These are phyloP conservation scores for Fusarium sp. DNA, from an alignment of 2,329 filamentous ascomycete species.

Conservation along the genomic window DNA sequence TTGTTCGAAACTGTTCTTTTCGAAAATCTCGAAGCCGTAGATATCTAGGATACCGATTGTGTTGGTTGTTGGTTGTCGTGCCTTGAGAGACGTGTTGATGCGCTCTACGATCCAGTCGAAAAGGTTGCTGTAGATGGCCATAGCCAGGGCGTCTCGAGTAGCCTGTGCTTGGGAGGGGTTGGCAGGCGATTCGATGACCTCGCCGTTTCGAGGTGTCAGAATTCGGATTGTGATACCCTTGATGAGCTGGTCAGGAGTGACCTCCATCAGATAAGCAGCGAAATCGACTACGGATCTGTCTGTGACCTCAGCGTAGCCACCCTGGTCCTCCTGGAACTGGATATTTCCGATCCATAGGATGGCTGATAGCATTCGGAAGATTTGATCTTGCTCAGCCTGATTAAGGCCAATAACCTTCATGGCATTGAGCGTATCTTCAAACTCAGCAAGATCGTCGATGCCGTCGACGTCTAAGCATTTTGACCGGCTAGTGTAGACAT, in stretches of 20 bases:
- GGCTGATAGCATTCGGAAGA: constrained; percentile 93
- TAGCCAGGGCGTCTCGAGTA: constrained; percentile 90
- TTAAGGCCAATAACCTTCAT: constrained; percentile 94
- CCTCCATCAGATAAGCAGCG: constrained; percentile 91
- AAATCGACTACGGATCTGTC: constrained; percentile 96
- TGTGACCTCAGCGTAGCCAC: constrained; percentile 84
- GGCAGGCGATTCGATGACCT: constrained; percentile 78
- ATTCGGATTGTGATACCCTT: constrained; percentile 91
- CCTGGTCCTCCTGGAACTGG: constrained; percentile 88
- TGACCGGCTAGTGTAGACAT: constrained; percentile 91
- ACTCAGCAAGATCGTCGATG: constrained; percentile 92
- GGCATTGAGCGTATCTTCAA: constrained; percentile 87
- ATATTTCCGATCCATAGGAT: constrained; percentile 97
- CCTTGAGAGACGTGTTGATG: constrained; percentile 87
- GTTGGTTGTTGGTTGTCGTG: constrained; percentile 79
- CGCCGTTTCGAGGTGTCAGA: constrained; percentile 74
- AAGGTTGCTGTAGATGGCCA: constrained; percentile 96
- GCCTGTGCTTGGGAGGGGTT: constrained; percentile 88
- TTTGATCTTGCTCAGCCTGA: constrained; percentile 91
- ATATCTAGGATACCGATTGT: constrained; percentile 98
- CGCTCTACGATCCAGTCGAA: constrained; percentile 98
- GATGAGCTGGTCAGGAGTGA: constrained; percentile 81
- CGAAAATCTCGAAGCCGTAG: constrained; percentile 99
- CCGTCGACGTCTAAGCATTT: constrained; percentile 95
- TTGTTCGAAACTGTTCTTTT: constrained; percentile 99